These are phyloP conservation scores for Wickerhamomyces silvicola DNA, from an alignment of 805 yeast genomes.

Conservation along the genomic window DNA sequence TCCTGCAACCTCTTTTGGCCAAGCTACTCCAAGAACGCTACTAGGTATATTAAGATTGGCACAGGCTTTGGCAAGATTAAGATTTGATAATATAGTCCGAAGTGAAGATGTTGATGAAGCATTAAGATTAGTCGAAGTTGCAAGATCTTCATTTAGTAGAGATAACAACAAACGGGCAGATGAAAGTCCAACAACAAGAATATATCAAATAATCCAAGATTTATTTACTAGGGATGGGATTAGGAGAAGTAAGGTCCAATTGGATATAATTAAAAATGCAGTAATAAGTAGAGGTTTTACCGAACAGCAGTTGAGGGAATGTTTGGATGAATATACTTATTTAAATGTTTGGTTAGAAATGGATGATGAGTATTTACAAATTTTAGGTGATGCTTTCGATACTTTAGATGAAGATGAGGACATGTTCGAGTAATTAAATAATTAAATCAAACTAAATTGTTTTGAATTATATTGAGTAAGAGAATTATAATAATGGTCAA, in stretches of 20 bases:
- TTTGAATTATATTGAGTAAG: neutral
- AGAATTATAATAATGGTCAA: too few species aligned
- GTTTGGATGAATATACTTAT: constrained; percentile 67
- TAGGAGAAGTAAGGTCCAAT: constrained; percentile 28
- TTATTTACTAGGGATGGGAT: constrained; percentile 37
- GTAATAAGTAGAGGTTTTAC: constrained; percentile 81
- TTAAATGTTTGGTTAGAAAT: constrained; percentile 72
- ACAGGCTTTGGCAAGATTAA: constrained; percentile 87
- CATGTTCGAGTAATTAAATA: neutral
- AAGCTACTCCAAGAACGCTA: constrained; percentile 92
- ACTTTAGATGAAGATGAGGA: constrained; percentile 13
- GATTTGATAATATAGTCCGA: constrained; percentile 68
- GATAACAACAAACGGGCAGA: constrained; percentile 45
- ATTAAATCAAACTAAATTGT: neutral
- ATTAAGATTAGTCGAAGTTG: constrained; percentile 73
- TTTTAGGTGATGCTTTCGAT: constrained; percentile 36
- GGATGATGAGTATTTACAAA: constrained; percentile 58
- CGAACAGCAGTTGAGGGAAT: constrained; percentile 65
- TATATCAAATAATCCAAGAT: constrained; percentile 63
- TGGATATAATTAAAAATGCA: constrained; percentile 50
- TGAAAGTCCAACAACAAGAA: constrained; percentile 63
- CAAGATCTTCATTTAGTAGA: constrained; percentile 69
- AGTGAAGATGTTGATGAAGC: constrained; percentile 93
- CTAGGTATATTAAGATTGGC: constrained; percentile 87
- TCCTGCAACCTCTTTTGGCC: constrained; percentile 66